Evolutionary conservation across 1,284 basidiomycete genomes (phyloP).

Genomic region (Tilletia setariae): DNA sequence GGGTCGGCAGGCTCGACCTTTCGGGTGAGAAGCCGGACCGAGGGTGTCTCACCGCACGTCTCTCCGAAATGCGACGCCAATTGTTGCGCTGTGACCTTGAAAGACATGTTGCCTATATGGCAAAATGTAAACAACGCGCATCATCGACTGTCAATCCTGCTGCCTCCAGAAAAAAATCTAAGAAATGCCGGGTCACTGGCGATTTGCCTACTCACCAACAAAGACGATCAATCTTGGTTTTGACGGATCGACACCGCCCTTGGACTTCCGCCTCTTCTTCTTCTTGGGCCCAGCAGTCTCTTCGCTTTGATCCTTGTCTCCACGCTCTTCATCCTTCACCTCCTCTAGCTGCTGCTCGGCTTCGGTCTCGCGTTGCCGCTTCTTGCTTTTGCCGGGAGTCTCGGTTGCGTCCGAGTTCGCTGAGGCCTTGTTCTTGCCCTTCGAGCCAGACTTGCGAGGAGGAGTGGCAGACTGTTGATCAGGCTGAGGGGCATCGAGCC

Average conservation of each 20-base stretch:
- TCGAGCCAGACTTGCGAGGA: neutral
- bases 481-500: neutral
- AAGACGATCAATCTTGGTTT: constrained; percentile 5
- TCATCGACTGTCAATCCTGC: no score
- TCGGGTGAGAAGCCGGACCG: constrained; percentile 47
- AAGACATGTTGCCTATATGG: constrained; percentile 49
- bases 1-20: constrained; percentile 32
- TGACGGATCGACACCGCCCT: neutral
- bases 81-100: constrained; percentile 38
- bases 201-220: constrained; percentile 6
- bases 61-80: constrained; percentile 45
- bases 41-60: constrained; percentile 46
- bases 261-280: constrained; percentile 7
- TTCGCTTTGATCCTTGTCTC: neutral
- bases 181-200: neutral
- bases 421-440: neutral
- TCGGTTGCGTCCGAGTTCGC: neutral
- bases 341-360: no score
- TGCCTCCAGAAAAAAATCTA: no score
- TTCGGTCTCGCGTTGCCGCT: no score
- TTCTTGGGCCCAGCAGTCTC: neutral
- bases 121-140: neutral
- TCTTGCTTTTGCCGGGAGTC: no score
- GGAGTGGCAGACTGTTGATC: neutral
- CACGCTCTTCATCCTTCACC: neutral